A percentile compares a stretch with the other conserved stretches of the same genome.
Evolutionary conservation across 2,329 filamentous ascomycete species (phyloP).

Genomic region (Akanthomyces lecanii): DNA sequence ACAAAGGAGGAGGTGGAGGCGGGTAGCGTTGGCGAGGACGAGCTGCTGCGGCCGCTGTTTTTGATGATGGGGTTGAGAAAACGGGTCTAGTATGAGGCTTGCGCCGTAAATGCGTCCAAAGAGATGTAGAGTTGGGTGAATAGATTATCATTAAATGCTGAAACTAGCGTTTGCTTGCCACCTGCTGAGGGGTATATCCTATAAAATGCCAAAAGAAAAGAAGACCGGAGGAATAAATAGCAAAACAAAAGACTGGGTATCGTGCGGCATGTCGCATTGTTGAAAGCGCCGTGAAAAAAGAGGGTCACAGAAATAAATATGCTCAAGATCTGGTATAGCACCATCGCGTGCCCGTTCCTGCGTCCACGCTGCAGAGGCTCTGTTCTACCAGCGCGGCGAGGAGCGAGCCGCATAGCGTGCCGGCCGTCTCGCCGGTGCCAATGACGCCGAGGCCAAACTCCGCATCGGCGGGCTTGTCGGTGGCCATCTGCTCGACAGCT

Average conservation of each 20-base stretch:
- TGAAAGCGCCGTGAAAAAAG: conserved; percentile 6
- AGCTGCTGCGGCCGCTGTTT: conserved; percentile 33
- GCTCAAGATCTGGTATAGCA: conserved; percentile 20
- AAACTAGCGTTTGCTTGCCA: background rate
- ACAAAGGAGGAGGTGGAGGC: conserved; percentile 27
- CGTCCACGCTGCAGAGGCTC: conserved; percentile 21
- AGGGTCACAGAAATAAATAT: background rate
- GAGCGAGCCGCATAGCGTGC: conserved; percentile 26
- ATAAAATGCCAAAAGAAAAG: background rate
- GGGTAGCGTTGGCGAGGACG: conserved; percentile 29
- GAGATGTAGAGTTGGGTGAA: background rate
- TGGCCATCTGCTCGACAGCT: conserved; percentile 21
- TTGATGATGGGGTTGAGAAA: conserved; percentile 27
- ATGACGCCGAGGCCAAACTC: conserved; percentile 29
- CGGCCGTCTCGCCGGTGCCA: conserved; percentile 28
- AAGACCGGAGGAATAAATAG: background rate
- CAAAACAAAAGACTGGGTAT: background rate
- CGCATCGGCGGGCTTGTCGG: conserved; percentile 20
- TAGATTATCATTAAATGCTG: conserved; percentile 10
- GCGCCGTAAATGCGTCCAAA: background rate
- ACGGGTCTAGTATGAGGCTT: background rate
- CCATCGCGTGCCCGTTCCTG: conserved; percentile 24
- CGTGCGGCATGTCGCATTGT: conserved; percentile 7
- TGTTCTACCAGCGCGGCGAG: conserved; percentile 25
- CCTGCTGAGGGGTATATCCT: conserved; percentile 9